phyloP scores from a whole-genome alignment of 129 eudicot genomes.

The Flaveria sonorensis region DNA sequence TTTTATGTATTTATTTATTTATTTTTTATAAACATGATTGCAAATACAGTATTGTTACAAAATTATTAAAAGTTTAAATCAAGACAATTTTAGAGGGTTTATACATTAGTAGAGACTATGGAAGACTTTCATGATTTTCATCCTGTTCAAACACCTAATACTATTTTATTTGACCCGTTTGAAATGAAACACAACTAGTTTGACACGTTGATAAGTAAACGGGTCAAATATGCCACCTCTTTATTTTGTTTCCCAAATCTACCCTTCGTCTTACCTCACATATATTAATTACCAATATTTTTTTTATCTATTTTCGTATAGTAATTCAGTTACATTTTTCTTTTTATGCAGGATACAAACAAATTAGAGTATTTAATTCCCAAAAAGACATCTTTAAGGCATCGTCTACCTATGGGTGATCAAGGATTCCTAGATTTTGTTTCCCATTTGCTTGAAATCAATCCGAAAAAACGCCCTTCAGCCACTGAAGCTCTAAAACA shows the following conservation, averaged over 20 bases:
- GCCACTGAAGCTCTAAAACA: constrained; percentile 93
- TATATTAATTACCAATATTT: not conserved
- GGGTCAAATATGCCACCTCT: not conserved
- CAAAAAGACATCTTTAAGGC: constrained; percentile 87
- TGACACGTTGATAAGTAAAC: not conserved
- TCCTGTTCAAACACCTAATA: not conserved
- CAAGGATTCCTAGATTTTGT: constrained; percentile 96
- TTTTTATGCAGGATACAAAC: constrained; percentile 68
- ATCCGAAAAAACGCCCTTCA: constrained; percentile 89
- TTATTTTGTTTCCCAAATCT: not conserved
- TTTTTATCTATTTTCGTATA: constrained; percentile 3
- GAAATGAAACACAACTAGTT: not conserved
- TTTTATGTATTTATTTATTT: not conserved
- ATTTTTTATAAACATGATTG: not conserved
- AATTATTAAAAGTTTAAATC: not conserved
- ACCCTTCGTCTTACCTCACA: not conserved
- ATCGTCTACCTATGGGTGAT: constrained; percentile 97
- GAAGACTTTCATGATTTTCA: not conserved
- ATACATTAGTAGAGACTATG: not conserved
- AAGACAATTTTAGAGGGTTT: not conserved
- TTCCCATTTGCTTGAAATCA: constrained; percentile 79
- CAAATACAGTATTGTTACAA: not conserved
- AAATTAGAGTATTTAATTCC: constrained; percentile 89
- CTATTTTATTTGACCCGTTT: not conserved
- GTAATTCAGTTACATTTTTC: not conserved